Evolutionary conservation across 495 filamentous ascomycete genomes (phyloP), one percentile per base, ranked within the genome.

Genomic region (Gamarada debralockiae): DNA sequence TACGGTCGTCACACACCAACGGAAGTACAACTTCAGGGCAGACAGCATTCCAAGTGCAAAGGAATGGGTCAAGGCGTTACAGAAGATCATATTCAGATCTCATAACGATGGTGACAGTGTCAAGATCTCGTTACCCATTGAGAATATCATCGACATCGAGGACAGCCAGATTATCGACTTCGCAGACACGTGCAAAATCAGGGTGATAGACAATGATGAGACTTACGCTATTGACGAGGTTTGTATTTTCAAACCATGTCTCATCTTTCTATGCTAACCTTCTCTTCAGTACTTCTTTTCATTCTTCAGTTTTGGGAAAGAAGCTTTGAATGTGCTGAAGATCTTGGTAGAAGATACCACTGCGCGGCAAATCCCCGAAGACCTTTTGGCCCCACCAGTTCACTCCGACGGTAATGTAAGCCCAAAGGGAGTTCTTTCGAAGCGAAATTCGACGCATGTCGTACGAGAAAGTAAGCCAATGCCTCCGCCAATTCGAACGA

Each of bases 71-170:
- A 95, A 93, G 66, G 79, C 88, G 34, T 73, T 98, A 20, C 93
- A 96, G 58, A 87, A 92, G 49, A 90, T 96, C 51, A 97, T 98
- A 38, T 97, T 97, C 61, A 79, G 92, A 45, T 91, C 91, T 0
- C 90, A 92, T 67, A 98, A 98, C 61, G 95, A 96, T 45, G 92
- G 93, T 7, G 92, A 97, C 60, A 96, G 92, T 62, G 89, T 98
- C 64, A 98, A 98, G 71, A 92, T 98, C 17, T 92, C 86, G 2
- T 75, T 97, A 15, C 92, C 92, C 6, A 85, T 95, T 17, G 80
- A 85, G 40, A 95, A 92, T 60, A 78, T 97, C 14, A 86, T 97
- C 50, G 92, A 96, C 59, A 79, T 97, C 45, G 95, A 98, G 66
- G 87, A 96, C 58, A 92, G 84, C 48, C 84, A 91, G 27, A 89